A percentile compares a stretch with the other conserved stretches of the same genome.
Evolutionary conservation across 2,329 filamentous ascomycete species (phyloP).

Genomic region (Sclerotinia sclerotiorum): DNA sequence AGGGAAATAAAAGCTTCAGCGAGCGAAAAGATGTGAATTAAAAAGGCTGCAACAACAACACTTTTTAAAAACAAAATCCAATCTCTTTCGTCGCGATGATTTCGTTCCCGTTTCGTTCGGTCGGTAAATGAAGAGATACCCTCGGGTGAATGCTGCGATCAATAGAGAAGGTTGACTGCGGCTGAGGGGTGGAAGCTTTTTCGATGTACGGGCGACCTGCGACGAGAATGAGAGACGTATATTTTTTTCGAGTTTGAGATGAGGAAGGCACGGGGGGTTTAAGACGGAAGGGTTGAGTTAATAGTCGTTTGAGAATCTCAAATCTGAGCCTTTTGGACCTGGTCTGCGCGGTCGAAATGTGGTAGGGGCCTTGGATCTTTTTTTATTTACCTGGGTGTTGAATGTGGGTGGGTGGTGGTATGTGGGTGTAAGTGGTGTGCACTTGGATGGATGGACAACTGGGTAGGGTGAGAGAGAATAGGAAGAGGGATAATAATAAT

Average conservation of each 20-base stretch:
- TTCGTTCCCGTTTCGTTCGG: slow-evolving; percentile 1
- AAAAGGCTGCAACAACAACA: neutral
- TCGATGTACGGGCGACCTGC: slow-evolving; percentile 22
- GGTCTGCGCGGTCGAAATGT: slow-evolving; percentile 10
- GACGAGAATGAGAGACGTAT: slow-evolving; percentile 24
- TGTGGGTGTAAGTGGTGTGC: neutral
- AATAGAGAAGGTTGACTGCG: neutral
- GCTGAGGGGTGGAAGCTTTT: slow-evolving; percentile 3
- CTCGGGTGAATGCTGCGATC: slow-evolving; percentile 9
- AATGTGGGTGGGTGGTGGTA: neutral
- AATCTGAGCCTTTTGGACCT: slow-evolving; percentile 16
- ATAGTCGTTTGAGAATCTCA: slow-evolving; percentile 21
- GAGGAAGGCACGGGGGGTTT: slow-evolving; percentile 19
- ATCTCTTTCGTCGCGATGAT: slow-evolving; percentile 1
- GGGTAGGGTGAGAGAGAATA: neutral
- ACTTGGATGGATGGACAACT: neutral
- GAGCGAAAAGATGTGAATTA: neutral
- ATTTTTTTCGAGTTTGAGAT: slow-evolving; percentile 20
- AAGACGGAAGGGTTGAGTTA: slow-evolving; percentile 15
- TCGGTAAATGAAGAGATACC: neutral
- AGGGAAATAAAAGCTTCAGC: neutral
- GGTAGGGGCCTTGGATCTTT: slow-evolving; percentile 14
- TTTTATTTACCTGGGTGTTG: neutral
- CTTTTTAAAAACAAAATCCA: slow-evolving; percentile 4
- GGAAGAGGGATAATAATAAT: neutral